Evolutionary conservation across 2,329 filamentous ascomycete genomes (phyloP), one percentile per base, ranked within the genome.

Genomic region (Verticillium albo-atrum): DNA sequence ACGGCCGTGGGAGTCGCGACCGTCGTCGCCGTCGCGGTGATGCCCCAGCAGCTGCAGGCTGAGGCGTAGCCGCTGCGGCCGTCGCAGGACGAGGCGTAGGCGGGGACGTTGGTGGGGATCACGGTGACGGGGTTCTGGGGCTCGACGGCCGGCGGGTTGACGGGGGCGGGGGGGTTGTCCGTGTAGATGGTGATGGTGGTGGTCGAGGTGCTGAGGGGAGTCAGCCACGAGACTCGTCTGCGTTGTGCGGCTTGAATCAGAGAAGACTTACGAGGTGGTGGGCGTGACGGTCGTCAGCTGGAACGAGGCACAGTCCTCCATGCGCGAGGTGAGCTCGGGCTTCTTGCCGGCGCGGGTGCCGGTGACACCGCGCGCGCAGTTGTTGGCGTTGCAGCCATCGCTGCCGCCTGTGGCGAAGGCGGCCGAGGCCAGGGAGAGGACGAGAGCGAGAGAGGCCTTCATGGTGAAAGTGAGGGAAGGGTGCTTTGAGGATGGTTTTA

Each of bases 31-130:
- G 66, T 61, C 27, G 68, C 68, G 26, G 74, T 75, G 64, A 79
- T 70, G 56, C 74, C 75, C 69, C 72, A 79, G 73, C 77, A 79
- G 60, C 68, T 70, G 73, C 77, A 79, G 55, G 73, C 77, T 34
- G 75, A 75, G 37, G 74, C 67, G 69, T 77, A 79, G 35, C 67
- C 66, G 30, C 60, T 64, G 23, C 64, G 65, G 32, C 66, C 60
- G 56, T 67, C 64, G 68, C 75, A 78, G 54, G 67, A 64, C n/a
- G 71, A 70, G 59, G 76, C 75, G 67, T 78, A 80, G 55, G 69
- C 64, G 47, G 76, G 77, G 54, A 76, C 61, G 54, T 60, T 63
- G 50, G 62, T 70, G 57, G 73, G 68, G 34, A 60, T 51, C 50
- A 67, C 61, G 28, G 72, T 58, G 7, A 50, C 55, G 23, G 47